Evolutionary conservation across 2,329 filamentous ascomycete species (phyloP), one percentile per base, ranked within the genome.

Genomic region (Ciborinia camelliae): DNA sequence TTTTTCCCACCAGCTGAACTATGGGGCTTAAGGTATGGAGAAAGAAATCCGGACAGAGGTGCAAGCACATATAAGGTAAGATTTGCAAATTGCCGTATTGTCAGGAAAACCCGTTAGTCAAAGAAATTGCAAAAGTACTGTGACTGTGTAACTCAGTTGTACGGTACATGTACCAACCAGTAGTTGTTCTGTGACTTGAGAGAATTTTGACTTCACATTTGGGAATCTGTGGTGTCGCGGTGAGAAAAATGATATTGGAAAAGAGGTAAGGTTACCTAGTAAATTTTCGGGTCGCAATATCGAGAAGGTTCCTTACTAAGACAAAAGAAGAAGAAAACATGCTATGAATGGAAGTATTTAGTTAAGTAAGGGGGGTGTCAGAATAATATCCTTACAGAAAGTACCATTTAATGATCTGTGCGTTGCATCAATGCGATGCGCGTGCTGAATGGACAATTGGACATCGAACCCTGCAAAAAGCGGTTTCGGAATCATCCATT

Each of bases 211-310:
- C 51, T n/a, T n/a, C n/a, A n/a, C n/a, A 7, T 7, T 45, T n/a
- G 54, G n/a, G 6, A 45, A 18, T 55, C 37, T 20, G n/a, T 20
- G 23, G 45, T 23, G 39, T 45, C 32, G 59, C 59, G 59, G 59
- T 53, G 59, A 62, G 35, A 52, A n/a, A 30, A 53, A 9, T 20
- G 45, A 53, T 41, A 39, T 62, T 41, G 20, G 9, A n/a, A 5
- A 15, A 32, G 35, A 23, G 32, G 14, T 54, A 14, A 8, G 3
- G 32, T 23, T 35, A 35, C 23, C 9, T 30, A 53, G 47, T 51
- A 9, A 15, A 53, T 20, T 39, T 23, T 35, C 30, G 39, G 60
- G 50, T 62, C 10, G 30, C 30, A 45, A 54, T 55, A 62, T 62
- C 39, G 43, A 47, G 37, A 54, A 37, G 39, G 35, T 53, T 55